A percentile compares a stretch with the other conserved stretches of the same genome.
phyloP scores from a whole-genome alignment of 106 monocot species.

The Posidonia australis region DNA sequence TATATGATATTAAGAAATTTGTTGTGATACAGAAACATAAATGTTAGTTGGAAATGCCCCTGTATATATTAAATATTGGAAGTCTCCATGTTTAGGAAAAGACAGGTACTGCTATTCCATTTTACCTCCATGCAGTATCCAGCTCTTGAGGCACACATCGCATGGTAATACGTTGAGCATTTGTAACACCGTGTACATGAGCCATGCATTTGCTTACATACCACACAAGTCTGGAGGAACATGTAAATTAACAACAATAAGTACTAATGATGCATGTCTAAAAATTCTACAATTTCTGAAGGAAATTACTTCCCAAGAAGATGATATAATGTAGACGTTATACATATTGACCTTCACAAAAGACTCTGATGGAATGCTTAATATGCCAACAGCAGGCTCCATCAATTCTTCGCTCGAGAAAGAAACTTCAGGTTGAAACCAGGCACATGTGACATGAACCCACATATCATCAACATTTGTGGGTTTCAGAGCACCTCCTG shows the following conservation, averaged over 20 bases:
- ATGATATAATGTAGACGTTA: background rate
- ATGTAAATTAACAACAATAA: background rate
- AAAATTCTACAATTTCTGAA: background rate
- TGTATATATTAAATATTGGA: too few relatives aligned
- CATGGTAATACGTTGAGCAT: slow-evolving; percentile 85
- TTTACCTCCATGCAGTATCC: slow-evolving; percentile 96
- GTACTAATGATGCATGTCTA: background rate
- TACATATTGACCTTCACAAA: slow-evolving; percentile 58
- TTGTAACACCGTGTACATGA: slow-evolving; percentile 82
- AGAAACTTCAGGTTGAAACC: slow-evolving; percentile 91
- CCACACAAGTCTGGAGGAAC: slow-evolving; percentile 51
- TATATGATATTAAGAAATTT: too few relatives aligned
- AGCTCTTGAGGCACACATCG: slow-evolving; percentile 95
- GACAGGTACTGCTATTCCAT: background rate
- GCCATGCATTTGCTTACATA: slow-evolving; percentile 95
- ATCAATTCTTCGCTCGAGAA: slow-evolving; percentile 68
- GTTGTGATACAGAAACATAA: too few relatives aligned
- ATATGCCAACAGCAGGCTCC: slow-evolving; percentile 92
- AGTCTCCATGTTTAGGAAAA: too few relatives aligned
- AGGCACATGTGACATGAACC: slow-evolving; percentile 97
- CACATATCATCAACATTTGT: slow-evolving; percentile 64
- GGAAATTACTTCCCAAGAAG: slow-evolving; percentile 1
- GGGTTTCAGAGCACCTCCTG: slow-evolving; percentile 93
- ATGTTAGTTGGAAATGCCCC: too few relatives aligned
- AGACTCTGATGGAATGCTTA: slow-evolving; percentile 56